phyloP scores from a whole-genome alignment of 2,329 filamentous ascomycete genomes.

The Ceratocystiopsis brevicomis region DNA sequence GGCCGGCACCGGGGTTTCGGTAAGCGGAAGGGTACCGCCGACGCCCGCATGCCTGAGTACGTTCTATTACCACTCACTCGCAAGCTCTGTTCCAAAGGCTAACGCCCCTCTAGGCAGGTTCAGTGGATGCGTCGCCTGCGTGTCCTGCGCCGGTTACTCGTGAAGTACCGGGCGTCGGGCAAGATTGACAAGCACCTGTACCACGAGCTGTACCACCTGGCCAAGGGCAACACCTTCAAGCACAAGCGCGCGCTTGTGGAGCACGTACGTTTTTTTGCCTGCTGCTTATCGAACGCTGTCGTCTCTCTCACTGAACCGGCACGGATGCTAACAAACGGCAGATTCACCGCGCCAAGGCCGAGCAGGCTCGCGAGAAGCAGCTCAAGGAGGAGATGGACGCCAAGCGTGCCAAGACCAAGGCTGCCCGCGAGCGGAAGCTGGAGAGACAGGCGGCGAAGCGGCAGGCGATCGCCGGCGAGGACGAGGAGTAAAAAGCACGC shows the following conservation, averaged over 20 bases:
- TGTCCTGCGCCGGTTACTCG: slow-evolving; percentile 94
- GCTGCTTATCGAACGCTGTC: background rate
- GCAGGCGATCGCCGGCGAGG: slow-evolving; percentile 62
- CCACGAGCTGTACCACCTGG: slow-evolving; percentile 99
- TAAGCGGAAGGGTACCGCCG: slow-evolving; percentile 99
- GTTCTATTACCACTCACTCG: slow-evolving; percentile 16
- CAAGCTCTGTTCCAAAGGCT: background rate
- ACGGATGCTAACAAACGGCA: slow-evolving; percentile 19
- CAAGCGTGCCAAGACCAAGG: slow-evolving; percentile 99
- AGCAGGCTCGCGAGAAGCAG: slow-evolving; percentile 88
- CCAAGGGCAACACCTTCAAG: slow-evolving; percentile 99
- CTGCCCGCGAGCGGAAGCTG: slow-evolving; percentile 93
- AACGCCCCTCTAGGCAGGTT: slow-evolving; percentile 46
- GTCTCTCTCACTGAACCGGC: background rate
- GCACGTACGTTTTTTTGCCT: slow-evolving; percentile 58
- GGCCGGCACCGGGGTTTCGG: slow-evolving; percentile 97
- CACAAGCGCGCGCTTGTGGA: slow-evolving; percentile 99
- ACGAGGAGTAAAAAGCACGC: slow-evolving; percentile 21
- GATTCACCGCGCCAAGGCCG: slow-evolving; percentile 99
- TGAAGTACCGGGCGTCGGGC: slow-evolving; percentile 98
- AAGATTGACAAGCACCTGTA: slow-evolving; percentile 99
- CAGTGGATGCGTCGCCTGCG: slow-evolving; percentile 99
- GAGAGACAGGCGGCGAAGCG: slow-evolving; percentile 86
- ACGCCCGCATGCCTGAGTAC: slow-evolving; percentile 97
- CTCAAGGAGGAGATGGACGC: slow-evolving; percentile 99